Evolutionary conservation across 495 filamentous ascomycete species (phyloP).

Genomic region (Daldinia bambusicola): DNA sequence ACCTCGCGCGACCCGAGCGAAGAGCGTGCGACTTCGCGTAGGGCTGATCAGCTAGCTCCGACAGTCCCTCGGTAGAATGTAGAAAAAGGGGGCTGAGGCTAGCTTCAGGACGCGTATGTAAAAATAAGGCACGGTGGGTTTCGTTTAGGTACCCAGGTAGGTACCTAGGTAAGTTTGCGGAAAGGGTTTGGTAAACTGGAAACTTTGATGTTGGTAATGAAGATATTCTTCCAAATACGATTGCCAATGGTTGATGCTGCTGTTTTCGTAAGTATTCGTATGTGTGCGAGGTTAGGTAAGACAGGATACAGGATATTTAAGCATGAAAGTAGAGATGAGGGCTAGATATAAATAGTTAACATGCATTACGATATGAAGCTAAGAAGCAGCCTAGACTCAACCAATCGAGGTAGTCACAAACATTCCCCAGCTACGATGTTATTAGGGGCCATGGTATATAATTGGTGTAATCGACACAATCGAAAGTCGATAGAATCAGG

Average conservation of each 20-base stretch:
- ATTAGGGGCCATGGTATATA: background rate
- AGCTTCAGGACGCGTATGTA: conserved; percentile 6
- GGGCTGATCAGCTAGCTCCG: conserved; percentile 32
- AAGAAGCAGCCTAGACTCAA: background rate
- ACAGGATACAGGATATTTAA: background rate
- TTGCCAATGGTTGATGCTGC: background rate
- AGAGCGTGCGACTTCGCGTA: conserved; percentile 9
- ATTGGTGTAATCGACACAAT: background rate
- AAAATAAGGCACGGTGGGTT: too few relatives aligned
- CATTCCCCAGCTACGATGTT: background rate
- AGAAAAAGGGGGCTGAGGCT: background rate
- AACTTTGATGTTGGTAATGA: conserved; percentile 1
- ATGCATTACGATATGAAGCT: background rate
- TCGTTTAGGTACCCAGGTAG: too few relatives aligned
- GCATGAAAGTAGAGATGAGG: background rate
- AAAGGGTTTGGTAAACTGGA: too few relatives aligned
- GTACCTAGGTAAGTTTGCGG: background rate
- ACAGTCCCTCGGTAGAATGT: conserved; percentile 4
- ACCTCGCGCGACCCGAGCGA: conserved; percentile 3
- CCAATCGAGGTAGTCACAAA: background rate
- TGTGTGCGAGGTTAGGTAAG: background rate
- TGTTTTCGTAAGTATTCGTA: background rate
- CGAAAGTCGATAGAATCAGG: background rate
- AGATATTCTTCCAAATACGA: background rate
- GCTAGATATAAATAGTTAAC: background rate